These are phyloP conservation scores for Thielaviopsis populi DNA, from an alignment of 2,329 filamentous ascomycete species.

Conservation along the genomic window DNA sequence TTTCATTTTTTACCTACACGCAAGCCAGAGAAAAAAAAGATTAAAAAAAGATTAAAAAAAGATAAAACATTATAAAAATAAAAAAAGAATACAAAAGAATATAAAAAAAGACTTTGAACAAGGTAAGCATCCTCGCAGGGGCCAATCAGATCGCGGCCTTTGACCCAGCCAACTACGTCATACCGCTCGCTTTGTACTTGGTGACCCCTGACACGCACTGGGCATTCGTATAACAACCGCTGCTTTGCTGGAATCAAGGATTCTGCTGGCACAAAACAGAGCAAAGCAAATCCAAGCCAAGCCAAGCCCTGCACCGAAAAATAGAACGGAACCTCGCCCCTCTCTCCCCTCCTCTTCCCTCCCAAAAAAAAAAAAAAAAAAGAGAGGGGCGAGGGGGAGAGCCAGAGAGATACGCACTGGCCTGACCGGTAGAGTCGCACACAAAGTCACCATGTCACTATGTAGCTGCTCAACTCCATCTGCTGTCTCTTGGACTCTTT, in stretches of 20 bases:
- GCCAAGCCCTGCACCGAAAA: not conserved
- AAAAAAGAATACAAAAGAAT: not conserved
- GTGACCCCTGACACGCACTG: constrained; percentile 1
- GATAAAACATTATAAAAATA: not conserved
- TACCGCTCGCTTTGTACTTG: constrained; percentile 3
- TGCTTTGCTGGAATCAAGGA: not conserved
- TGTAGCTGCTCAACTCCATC: not conserved
- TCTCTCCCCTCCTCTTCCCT: no score
- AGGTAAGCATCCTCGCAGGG: not conserved
- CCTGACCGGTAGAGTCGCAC: not conserved
- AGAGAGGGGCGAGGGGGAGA: not conserved
- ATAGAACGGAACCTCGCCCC: no score
- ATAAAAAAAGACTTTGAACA: no score
- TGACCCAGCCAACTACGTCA: constrained; percentile 1
- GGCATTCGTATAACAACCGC: not conserved
- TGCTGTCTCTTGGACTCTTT: not conserved
- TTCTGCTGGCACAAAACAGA: not conserved
- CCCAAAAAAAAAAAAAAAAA: not conserved
- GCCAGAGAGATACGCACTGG: not conserved
- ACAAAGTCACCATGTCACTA: not conserved
- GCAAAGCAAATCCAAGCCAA: not conserved
- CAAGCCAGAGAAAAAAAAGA: not conserved
- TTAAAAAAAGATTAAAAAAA: not conserved
- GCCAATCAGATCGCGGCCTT: not conserved
- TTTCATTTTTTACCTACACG: no score